Base-by-base conservation (phyloP, 2,329 filamentous ascomycete genomes). In the Teratosphaeria destructans region DNA sequence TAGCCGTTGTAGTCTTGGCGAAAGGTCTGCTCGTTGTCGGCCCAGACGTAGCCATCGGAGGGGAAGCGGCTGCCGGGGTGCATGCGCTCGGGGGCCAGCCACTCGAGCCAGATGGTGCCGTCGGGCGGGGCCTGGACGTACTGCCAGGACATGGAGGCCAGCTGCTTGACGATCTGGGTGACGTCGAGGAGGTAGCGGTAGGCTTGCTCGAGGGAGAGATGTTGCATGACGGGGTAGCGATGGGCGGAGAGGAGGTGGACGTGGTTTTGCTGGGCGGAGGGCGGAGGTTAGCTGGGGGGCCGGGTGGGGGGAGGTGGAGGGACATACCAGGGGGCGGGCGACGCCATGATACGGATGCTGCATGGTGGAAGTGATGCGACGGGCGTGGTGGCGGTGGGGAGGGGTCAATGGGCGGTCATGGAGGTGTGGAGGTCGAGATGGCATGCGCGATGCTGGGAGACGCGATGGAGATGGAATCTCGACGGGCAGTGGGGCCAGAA, bases 41-140 rank as follows among this genome's bases (percentile, higher is more conserved):
- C 86, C 92, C 92, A 99, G 19, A 96, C 81, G 72, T 92, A 95
- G 54, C 94, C 94, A 77, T 99, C 93, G 39, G 88, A 95, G 8
- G 93, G 86, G 71, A 92, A 95, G 67, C 85, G 87, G 1, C 82
- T 85, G 3, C 83, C 84, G 59, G 82, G 85, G 3, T 84, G 84
- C 59, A 89, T 75, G 60, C 86, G 83, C 67, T 86, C 82, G 57
- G 88, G 79, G 2, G 93, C 88, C 73, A 96, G 91, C 93, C 93
- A 97, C 57, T 88, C 88, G 63, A 97, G 80, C 71, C 94, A 83
- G 53, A 96, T 82, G 8, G 86, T 87, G 59, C 91, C 91, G 74
- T 95, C 90, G 57, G 81, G 81, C 11, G 93, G 93, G 57, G 85
- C 83, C 67, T 94, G 85, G 59, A 97, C 83, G 73, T 93, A 96